Conservation (phyloP, 2,329 filamentous ascomycete species). For the Herpotrichia juniperi region DNA sequence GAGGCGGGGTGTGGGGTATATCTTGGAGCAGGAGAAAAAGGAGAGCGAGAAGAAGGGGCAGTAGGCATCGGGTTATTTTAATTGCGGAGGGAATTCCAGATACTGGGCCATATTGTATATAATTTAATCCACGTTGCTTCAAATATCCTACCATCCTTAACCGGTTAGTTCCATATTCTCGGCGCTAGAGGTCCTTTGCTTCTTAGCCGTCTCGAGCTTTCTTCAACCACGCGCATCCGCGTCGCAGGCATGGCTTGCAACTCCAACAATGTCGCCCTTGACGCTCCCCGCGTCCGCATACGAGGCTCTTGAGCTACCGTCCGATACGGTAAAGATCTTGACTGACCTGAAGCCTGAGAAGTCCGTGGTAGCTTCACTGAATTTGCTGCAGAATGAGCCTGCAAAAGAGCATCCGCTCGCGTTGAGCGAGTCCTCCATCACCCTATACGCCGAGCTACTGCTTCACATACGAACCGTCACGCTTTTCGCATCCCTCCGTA, state of each 20-base stretch:
- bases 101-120: too few species aligned
- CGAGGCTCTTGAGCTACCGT: constrained; percentile 38
- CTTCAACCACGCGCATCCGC: constrained; percentile 26
- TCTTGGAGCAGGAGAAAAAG: constrained; percentile 34
- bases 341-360: constrained; percentile 36
- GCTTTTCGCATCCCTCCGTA: constrained; percentile 59
- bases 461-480: constrained; percentile 66
- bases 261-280: constrained; percentile 37
- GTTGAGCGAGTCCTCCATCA: constrained; percentile 39
- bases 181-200: not conserved
- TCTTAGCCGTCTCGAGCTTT: not conserved
- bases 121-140: too few species aligned
- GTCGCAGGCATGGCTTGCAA: constrained; percentile 27
- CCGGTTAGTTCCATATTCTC: too few species aligned
- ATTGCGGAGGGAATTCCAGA: too few species aligned
- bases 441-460: constrained; percentile 65
- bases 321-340: constrained; percentile 36
- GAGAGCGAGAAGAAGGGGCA: constrained; percentile 43
- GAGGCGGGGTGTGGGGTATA: constrained; percentile 51
- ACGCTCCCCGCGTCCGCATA: constrained; percentile 45
- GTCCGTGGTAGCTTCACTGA: constrained; percentile 30
- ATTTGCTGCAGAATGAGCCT: constrained; percentile 33
- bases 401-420: constrained; percentile 28
- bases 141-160: too few species aligned
- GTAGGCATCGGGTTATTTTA: constrained; percentile 10